phyloP scores from a whole-genome alignment of 2,329 filamentous ascomycete genomes.

The Beauveria rudraprayagi region DNA sequence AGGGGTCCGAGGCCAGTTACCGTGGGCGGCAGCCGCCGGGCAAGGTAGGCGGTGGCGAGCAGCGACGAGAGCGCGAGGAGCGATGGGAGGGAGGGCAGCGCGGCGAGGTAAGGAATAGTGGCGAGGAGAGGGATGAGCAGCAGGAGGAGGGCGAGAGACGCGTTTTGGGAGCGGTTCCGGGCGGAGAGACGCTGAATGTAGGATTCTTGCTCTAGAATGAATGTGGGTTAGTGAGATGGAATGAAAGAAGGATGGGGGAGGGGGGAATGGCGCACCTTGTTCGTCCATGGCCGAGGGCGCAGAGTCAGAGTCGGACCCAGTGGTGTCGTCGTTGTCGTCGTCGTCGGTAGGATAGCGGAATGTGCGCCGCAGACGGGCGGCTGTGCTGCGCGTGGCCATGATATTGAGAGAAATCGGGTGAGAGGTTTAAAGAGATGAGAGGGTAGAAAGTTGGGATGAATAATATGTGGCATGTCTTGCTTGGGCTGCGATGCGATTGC shows the following conservation, averaged over 20 bases:
- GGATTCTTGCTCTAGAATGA: conserved; percentile 9
- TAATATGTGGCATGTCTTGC: too few species aligned
- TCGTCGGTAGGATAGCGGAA: conserved; percentile 30
- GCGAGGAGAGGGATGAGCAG: conserved; percentile 46
- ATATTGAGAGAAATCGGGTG: not conserved
- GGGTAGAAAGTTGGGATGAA: too few species aligned
- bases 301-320: conserved; percentile 14
- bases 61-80: conserved; percentile 57
- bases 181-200: conserved; percentile 9
- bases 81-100: conserved; percentile 34
- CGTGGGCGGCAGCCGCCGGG: conserved; percentile 47
- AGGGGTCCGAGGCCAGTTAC: conserved; percentile 44
- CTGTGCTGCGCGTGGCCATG: conserved; percentile 22
- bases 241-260: not conserved
- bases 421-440: not conserved
- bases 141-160: conserved; percentile 11
- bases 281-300: conserved; percentile 10
- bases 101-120: conserved; percentile 25
- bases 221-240: not conserved
- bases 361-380: conserved; percentile 10
- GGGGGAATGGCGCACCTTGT: not conserved
- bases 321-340: not conserved
- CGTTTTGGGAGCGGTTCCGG: conserved; percentile 6
- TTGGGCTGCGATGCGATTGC: too few species aligned
- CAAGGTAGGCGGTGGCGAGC: conserved; percentile 51